Conservation (phyloP, 345 rosid genomes). For the Dipteronia sinensis region DNA sequence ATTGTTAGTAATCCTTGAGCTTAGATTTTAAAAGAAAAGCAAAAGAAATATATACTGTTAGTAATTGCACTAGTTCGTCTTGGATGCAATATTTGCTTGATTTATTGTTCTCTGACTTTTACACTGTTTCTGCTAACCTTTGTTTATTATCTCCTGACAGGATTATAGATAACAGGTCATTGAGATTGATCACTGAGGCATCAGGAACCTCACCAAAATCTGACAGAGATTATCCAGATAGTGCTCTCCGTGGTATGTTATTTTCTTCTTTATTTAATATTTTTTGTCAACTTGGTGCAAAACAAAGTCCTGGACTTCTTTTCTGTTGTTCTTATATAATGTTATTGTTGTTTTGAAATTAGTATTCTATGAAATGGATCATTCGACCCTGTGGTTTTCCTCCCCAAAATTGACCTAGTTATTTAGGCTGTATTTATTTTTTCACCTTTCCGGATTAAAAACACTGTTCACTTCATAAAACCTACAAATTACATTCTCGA, state of each 20-base stretch:
- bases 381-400: neutral
- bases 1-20: constrained; percentile 4
- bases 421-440: neutral
- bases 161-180: constrained; percentile 83
- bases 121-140: constrained; percentile 16
- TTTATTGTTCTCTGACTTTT: neutral
- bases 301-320: neutral
- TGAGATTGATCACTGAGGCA: constrained; percentile 78
- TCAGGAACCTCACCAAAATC: constrained; percentile 66
- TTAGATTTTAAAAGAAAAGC: neutral
- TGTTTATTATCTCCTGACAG: constrained; percentile 40
- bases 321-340: neutral
- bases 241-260: constrained; percentile 66
- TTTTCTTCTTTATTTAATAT: neutral
- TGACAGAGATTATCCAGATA: constrained; percentile 55
- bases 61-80: neutral
- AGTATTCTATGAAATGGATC: neutral
- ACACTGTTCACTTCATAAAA: no score
- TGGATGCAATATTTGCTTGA: neutral
- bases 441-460: no score
- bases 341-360: neutral
- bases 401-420: constrained; percentile 1
- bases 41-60: neutral
- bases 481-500: no score
- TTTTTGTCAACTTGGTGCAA: constrained; percentile 8